Evolutionary conservation across 2,329 filamentous ascomycete genomes (phyloP), one percentile per base, ranked within the genome.

Genomic region (Xylariaceae sp.): DNA sequence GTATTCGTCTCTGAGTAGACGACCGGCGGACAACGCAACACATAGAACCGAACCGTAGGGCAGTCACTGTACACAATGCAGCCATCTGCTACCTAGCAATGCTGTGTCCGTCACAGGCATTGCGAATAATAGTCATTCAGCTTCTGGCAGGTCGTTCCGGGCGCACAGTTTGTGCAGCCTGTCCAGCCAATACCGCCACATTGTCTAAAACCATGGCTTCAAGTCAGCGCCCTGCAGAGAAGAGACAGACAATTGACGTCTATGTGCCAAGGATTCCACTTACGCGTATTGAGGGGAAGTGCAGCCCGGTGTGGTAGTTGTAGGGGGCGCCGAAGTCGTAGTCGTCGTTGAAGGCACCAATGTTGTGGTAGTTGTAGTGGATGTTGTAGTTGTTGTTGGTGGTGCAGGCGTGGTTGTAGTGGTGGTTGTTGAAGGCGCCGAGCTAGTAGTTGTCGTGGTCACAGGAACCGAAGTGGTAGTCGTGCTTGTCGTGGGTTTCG

Each of bases 141-240:
- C 3, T 47, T 56, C 35, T 66, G 63, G 63, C 75, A 76, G 5
- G 72, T 72, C 17, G 62, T 69, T 4, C 72, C 73, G 3, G 69
- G 60, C 4, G 67, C 68, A 60, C 75, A 77, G 5, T 59, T 62
- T 0, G 69, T 72, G 61, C 74, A 71, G 2, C 74, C 74, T 1
- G 67, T 69, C 59, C 68, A 76, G 35, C 67, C 68, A 10, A 58
- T 69, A 3, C 75, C 75, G 47, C 74, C 74, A 59, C 74, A 76
- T 66, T 75, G 74, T 1, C 67, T 72, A 10, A 15, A 34, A 37
- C 53, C 1, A 49, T 4, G 6, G 23, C 17, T 2, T 39, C n/a
- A 9, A 34, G 55, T 62, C 34, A 64, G 57, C 17, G 6, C 15
- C 10, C n/a, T 55, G 23, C 2, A 13, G 11, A 23, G 2, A 50